Conservation (phyloP, 257 asterid genomes). For the Fraxinus anomala region DNA sequence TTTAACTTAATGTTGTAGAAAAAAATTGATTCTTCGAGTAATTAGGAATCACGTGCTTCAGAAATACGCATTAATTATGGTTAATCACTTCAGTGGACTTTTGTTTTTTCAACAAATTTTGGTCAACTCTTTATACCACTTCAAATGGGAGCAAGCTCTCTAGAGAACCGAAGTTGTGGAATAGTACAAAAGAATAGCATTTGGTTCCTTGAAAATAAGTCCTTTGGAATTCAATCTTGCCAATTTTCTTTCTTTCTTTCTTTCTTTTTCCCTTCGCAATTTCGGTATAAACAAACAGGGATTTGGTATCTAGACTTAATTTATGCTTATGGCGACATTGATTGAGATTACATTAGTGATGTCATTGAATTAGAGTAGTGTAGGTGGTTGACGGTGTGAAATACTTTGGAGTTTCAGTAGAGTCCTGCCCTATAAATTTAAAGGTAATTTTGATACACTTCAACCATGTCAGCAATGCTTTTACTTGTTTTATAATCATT, state of each 20-base stretch:
- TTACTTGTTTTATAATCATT: not conserved
- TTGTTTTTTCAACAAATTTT: not conserved
- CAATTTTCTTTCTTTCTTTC: too few relatives aligned
- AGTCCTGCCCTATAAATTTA: not conserved
- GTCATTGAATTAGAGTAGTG: not conserved
- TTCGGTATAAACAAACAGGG: not conserved
- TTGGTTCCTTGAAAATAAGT: not conserved
- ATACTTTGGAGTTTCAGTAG: conserved; percentile 3
- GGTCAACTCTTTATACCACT: not conserved
- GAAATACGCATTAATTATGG: not conserved
- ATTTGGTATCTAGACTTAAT: not conserved
- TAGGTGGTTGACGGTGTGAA: not conserved
- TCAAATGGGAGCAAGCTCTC: not conserved
- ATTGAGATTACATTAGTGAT: not conserved
- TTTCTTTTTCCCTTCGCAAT: not conserved
- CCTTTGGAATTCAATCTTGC: not conserved
- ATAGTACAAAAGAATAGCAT: not conserved
- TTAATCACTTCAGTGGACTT: not conserved
- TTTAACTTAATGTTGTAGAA: not conserved
- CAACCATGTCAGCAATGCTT: not conserved
- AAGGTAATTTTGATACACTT: not conserved
- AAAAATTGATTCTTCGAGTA: not conserved
- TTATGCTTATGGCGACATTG: not conserved
- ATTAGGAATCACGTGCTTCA: not conserved
- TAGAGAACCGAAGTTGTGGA: not conserved